Evolutionary conservation across 768 basidiomycete species (phyloP), one percentile per base, ranked within the genome.

Genomic region (Gloeopeniophorella convolvens): DNA sequence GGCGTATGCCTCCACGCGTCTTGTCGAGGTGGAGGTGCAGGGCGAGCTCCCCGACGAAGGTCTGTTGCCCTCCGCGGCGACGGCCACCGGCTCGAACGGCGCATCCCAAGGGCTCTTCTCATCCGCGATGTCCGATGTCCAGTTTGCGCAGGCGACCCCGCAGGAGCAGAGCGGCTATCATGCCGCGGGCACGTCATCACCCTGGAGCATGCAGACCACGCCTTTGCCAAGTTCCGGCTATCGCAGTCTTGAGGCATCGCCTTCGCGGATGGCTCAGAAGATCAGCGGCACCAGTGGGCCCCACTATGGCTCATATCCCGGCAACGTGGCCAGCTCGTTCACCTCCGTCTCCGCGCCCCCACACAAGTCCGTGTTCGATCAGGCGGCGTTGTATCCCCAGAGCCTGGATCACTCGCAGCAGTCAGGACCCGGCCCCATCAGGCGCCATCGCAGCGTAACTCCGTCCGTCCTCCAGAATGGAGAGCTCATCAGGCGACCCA

Each of bases 401-500:
- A 74, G 57, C 59, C 71, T 35, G 69, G 68, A 54, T 28, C 52
- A 54, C 12, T 48, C 52, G 23, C 51, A 53, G 43, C 45, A 16
- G 54, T 56, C 48, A 28, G 75, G 71, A 11, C 61, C 75, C n/a
- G 83, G 85, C 9, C 82, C 85, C 9, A 72, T 80, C 39, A 70
- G 85, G 44, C 72, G 87, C 39, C 80, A 87, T 61, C 74, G 86
- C 48, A 86, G 84, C 64, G 85, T 84, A 75, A 89, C 87, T 7
- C 86, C 87, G 8, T 80, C 80, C 0, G 54, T 82, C 24, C 65
- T 72, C 39, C 73, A 80, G 45, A 74, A 68, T 45, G 78, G 72
- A 45, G 72, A 69, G 36, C 70, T 28, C 63, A 73, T 50, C 77
- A 79, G 54, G 56, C 70, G 66, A 72, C 77, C 40, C 64, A 74